Percentiles rank a stretch among this genome's conserved stretches.
phyloP scores from a whole-genome alignment of 768 basidiomycete species.

The Multifurca ochricompacta region DNA sequence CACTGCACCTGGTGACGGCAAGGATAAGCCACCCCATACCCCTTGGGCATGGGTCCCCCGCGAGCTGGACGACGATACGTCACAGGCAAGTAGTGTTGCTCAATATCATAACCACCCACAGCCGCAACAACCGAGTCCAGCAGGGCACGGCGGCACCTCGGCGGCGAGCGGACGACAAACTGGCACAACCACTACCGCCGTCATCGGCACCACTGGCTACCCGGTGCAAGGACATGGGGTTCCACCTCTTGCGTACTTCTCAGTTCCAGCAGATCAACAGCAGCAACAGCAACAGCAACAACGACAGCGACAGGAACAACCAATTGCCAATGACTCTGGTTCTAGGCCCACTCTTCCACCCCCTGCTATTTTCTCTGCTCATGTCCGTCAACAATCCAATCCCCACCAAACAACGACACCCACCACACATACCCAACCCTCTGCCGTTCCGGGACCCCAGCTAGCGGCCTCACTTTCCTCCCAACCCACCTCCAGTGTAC shows the following conservation, averaged over 20 bases:
- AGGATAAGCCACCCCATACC: constrained; percentile 39
- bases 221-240: constrained; percentile 17
- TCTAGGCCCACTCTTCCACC: constrained; percentile 13
- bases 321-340: not conserved
- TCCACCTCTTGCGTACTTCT: constrained; percentile 11
- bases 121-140: constrained; percentile 16
- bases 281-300: not conserved
- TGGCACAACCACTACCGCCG: not conserved
- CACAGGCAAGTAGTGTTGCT: constrained; percentile 9
- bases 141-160: not conserved
- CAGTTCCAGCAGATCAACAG: constrained; percentile 9
- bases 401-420: constrained; percentile 13
- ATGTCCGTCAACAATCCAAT: constrained; percentile 14
- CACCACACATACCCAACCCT: constrained; percentile 1
- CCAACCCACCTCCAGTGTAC: not conserved
- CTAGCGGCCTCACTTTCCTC: not conserved
- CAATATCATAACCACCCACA: constrained; percentile 15
- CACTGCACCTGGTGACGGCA: not conserved
- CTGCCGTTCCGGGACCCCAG: not conserved
- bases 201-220: not conserved
- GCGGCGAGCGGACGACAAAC: not conserved
- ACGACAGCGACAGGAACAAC: not conserved
- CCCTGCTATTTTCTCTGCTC: constrained; percentile 17
- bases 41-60: constrained; percentile 71
- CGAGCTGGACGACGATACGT: constrained; percentile 31